Percentiles rank a stretch among this genome's conserved stretches.
phyloP scores from a whole-genome alignment of 2,329 filamentous ascomycete species.

The Sarocladium brachiariae region DNA sequence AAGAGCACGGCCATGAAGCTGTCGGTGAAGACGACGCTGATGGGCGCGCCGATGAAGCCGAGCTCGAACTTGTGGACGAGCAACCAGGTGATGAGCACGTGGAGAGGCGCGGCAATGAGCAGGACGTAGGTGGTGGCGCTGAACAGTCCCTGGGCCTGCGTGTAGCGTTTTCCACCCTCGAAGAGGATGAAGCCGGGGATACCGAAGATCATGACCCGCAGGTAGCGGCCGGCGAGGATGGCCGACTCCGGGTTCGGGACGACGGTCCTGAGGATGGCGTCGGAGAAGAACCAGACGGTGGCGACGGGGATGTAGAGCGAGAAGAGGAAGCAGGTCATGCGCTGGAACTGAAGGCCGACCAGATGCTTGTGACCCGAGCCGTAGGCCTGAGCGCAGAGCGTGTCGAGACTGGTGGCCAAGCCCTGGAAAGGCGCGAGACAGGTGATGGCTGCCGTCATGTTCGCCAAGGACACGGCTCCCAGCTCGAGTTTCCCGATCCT shows the following conservation, averaged over 20 bases:
- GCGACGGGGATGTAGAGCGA: slow-evolving; percentile 65
- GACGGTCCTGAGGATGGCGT: slow-evolving; percentile 49
- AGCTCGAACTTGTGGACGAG: slow-evolving; percentile 65
- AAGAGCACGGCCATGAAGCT: slow-evolving; percentile 71
- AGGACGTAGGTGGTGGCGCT: slow-evolving; percentile 71
- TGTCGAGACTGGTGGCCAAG: slow-evolving; percentile 86
- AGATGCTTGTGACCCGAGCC: slow-evolving; percentile 85
- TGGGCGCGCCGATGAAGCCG: slow-evolving; percentile 75
- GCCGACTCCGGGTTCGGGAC: slow-evolving; percentile 52
- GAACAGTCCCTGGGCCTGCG: slow-evolving; percentile 79
- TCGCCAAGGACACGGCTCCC: slow-evolving; percentile 40
- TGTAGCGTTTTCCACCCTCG: slow-evolving; percentile 71
- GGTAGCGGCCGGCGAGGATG: slow-evolving; percentile 62
- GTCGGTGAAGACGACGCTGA: slow-evolving; percentile 72
- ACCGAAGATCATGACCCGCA: slow-evolving; percentile 64
- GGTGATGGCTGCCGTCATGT: slow-evolving; percentile 75
- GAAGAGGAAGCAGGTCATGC: slow-evolving; percentile 75
- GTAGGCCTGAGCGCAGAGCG: slow-evolving; percentile 88
- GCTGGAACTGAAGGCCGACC: slow-evolving; percentile 74
- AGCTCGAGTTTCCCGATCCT: slow-evolving; percentile 60
- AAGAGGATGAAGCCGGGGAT: slow-evolving; percentile 72
- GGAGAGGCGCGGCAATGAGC: slow-evolving; percentile 67
- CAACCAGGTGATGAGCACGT: slow-evolving; percentile 70
- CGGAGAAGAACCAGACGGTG: slow-evolving; percentile 63
- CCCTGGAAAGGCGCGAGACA: slow-evolving; percentile 74